Evolutionary conservation across 148 eudicot genomes (phyloP), one percentile per base, ranked within the genome.

Genomic region (Nepenthes gracilis): DNA sequence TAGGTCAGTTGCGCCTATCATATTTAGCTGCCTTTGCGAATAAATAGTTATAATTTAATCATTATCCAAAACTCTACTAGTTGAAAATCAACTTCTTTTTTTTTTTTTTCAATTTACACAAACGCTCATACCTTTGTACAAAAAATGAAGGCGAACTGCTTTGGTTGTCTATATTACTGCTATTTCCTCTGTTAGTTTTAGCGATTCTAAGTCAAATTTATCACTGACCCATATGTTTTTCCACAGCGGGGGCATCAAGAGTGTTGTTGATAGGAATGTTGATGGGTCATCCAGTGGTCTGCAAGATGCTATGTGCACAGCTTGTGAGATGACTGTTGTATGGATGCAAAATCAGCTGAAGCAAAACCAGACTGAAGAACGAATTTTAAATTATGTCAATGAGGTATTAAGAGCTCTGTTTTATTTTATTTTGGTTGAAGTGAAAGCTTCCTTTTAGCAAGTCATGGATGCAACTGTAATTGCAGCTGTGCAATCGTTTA

Each of bases 321-420:
- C 79, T 58, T 90, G 97, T 63, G 78, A 86, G 74, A 90, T 90
- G 97, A 68, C 89, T 55, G 88, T 90, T 65, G 83, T 86, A 58
- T 90, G 97, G 97, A 86, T 90, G 81, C 86, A 86, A 71, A 90
- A 84, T 64, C 80, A 86, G 67, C 61, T 90, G 43, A 80, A 9
- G 64, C 80, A 66, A 57, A 90, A 86, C 61, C 70, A 82, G 70
- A 82, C 95, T 9, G 79, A 82, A 67, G 95, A 84, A 2, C 64
- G 63, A 52, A 90, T 90, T 66, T 58, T 90, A 49, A 61, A 86
- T 70, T 90, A 90, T 73, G 83, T 82, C 54, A 49, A 6, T n/a
- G n/a, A 49, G 53, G 53, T 49, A 40, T 40, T 40, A 3, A 12
- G 12, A 49, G 6, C 15, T 11, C 53, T 49, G 0, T 10, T 49